These are phyloP conservation scores for Borovskyia barvae DNA, from an alignment of 208 protist genomes.

Conservation along the genomic window DNA sequence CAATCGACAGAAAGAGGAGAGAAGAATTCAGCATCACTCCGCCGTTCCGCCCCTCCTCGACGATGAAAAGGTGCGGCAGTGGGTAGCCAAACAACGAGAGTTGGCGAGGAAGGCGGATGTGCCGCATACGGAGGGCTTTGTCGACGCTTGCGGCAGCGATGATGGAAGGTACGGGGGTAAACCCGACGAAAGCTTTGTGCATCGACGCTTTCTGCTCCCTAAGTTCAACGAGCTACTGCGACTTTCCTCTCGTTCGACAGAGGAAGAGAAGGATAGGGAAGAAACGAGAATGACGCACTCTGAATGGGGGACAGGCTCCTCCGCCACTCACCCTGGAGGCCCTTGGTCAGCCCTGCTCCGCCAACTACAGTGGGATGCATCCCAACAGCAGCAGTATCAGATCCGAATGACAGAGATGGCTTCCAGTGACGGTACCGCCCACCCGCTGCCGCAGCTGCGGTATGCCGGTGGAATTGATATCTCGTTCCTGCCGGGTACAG, in stretches of 20 bases:
- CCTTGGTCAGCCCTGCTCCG: constrained; percentile 1
- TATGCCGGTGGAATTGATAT: constrained; percentile 75
- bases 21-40: too few relatives aligned
- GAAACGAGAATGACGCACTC: neutral
- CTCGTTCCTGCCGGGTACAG: constrained; percentile 65
- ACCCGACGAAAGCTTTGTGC: constrained; percentile 11
- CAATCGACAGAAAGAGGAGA: too few relatives aligned
- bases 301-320: neutral
- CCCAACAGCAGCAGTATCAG: neutral
- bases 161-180: neutral
- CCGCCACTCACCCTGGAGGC: neutral
- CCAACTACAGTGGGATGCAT: constrained; percentile 14
- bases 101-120: constrained; percentile 29
- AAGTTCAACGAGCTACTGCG: neutral
- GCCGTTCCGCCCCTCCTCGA: too few relatives aligned
- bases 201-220: constrained; percentile 15
- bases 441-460: constrained; percentile 18
- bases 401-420: too few relatives aligned
- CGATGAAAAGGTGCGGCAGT: constrained; percentile 23
- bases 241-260: neutral
- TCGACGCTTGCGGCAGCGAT: neutral
- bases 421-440: too few relatives aligned
- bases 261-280: neutral
- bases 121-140: constrained; percentile 21
- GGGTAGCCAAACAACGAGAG: constrained; percentile 29